Conservation (phyloP, 2,329 filamentous ascomycete genomes). For the Gyromitra esculenta region DNA sequence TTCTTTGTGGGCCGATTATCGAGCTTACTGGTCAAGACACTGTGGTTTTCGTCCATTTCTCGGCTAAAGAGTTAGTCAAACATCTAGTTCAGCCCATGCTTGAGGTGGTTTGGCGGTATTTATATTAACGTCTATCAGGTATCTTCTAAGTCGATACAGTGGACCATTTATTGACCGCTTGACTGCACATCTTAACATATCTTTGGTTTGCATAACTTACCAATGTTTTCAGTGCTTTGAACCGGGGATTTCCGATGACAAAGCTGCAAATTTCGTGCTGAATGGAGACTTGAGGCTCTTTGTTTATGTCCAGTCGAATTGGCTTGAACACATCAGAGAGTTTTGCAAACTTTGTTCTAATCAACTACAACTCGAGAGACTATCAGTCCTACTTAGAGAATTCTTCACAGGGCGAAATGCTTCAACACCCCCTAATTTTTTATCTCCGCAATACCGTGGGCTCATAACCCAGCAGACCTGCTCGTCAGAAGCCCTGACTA, state of each 20-base stretch:
- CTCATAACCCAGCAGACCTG: not conserved
- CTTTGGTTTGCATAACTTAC: conserved; percentile 26
- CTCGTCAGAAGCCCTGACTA: not conserved
- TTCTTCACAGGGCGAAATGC: conserved; percentile 17
- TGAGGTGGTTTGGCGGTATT: not conserved
- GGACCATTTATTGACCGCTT: conserved; percentile 27
- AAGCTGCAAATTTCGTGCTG: conserved; percentile 17
- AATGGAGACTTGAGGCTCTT: conserved; percentile 41
- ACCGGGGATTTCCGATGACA: not conserved
- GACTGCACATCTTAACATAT: conserved; percentile 33
- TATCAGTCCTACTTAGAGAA: not conserved
- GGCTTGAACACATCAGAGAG: conserved; percentile 52
- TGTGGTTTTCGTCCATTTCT: conserved; percentile 45
- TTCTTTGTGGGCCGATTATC: conserved; percentile 43
- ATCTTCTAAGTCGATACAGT: conserved; percentile 27
- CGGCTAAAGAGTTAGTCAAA: conserved; percentile 40
- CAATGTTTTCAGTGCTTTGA: conserved; percentile 43
- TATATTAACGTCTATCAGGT: conserved; percentile 21
- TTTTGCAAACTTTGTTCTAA: not conserved
- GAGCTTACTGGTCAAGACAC: conserved; percentile 31
- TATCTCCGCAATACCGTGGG: not conserved
- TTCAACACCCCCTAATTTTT: not conserved
- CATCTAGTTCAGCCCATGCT: not conserved
- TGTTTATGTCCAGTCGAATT: conserved; percentile 53
- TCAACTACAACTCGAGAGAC: not conserved